Evolutionary conservation across 345 rosid species (phyloP).

Genomic region (Isatis tinctoria): DNA sequence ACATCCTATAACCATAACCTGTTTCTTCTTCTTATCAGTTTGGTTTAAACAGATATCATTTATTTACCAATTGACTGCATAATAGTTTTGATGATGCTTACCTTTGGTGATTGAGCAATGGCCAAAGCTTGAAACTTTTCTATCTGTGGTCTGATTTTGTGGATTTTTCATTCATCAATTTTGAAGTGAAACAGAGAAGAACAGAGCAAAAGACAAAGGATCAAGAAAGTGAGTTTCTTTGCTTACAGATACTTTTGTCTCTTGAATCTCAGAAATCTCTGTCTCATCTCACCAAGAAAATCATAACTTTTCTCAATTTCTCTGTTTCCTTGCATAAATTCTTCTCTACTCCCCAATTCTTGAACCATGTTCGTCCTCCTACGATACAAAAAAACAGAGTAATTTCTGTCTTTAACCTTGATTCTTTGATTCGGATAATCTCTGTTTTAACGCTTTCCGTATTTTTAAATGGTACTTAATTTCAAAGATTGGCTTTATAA

Average conservation of each 20-base stretch:
- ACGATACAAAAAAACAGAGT: neutral
- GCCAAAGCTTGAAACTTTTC: slow-evolving; percentile 71
- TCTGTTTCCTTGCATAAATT: neutral
- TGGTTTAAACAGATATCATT: neutral
- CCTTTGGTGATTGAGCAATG: slow-evolving; percentile 86
- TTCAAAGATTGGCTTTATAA: slow-evolving; percentile 13
- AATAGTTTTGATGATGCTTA: slow-evolving; percentile 4
- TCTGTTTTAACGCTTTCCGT: neutral
- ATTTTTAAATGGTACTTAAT: neutral
- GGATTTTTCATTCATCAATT: neutral
- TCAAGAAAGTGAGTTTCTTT: neutral
- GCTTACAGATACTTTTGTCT: slow-evolving; percentile 52
- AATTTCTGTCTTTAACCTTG: neutral
- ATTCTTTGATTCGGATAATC: neutral
- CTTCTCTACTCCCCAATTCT: slow-evolving; percentile 14
- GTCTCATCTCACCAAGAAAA: slow-evolving; percentile 41
- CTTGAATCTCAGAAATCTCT: slow-evolving; percentile 55
- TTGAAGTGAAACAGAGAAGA: neutral
- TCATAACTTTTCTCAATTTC: slow-evolving; percentile 20
- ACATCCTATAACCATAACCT: slow-evolving; percentile 97
- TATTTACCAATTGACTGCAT: neutral
- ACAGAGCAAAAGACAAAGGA: neutral
- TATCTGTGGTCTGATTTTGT: slow-evolving; percentile 47
- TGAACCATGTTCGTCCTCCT: slow-evolving; percentile 29
- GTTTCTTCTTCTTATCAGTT: slow-evolving; percentile 32